A percentile compares a stretch with the other conserved stretches of the same genome.
phyloP scores from a whole-genome alignment of 345 rosid genomes.

The Citrus australasica region DNA sequence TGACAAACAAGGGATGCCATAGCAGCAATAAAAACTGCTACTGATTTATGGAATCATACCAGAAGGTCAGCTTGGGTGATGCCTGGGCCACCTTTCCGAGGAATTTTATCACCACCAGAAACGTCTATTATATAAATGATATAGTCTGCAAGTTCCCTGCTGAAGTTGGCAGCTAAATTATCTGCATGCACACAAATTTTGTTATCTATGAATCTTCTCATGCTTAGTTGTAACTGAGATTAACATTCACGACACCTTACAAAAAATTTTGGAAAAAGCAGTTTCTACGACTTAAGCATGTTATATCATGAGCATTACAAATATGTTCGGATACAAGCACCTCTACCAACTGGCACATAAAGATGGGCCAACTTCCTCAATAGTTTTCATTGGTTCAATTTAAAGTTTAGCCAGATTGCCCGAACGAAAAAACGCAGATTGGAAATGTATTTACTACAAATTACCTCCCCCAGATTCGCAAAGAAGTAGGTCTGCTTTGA shows the following conservation, averaged over 20 bases:
- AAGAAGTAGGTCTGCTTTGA: conserved; percentile 83
- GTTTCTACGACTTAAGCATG: not conserved
- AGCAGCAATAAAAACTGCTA: not conserved
- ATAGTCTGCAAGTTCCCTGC: conserved; percentile 92
- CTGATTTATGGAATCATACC: conserved; percentile 29
- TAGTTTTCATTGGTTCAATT: not conserved
- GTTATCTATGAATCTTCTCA: not conserved
- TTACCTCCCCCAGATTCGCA: conserved; percentile 98
- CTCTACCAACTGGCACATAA: not conserved
- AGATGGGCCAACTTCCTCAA: not conserved
- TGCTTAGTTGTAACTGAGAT: not conserved
- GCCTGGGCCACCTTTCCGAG: conserved; percentile 97
- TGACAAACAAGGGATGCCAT: not conserved
- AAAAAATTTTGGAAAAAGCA: not conserved
- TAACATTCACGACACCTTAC: not conserved
- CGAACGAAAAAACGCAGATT: not conserved
- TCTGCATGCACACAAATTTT: conserved; percentile 43
- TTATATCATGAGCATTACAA: not conserved
- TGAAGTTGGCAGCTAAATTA: conserved; percentile 95
- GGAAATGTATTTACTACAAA: not conserved
- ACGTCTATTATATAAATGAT: conserved; percentile 95
- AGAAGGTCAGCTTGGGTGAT: conserved; percentile 97
- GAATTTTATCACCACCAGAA: conserved; percentile 91
- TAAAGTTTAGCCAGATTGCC: not conserved
- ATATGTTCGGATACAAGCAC: too few relatives aligned